Percentiles rank a stretch among this genome's conserved stretches.
Evolutionary conservation across 306 rosid species (phyloP).

Genomic region (Castanea sativa): DNA sequence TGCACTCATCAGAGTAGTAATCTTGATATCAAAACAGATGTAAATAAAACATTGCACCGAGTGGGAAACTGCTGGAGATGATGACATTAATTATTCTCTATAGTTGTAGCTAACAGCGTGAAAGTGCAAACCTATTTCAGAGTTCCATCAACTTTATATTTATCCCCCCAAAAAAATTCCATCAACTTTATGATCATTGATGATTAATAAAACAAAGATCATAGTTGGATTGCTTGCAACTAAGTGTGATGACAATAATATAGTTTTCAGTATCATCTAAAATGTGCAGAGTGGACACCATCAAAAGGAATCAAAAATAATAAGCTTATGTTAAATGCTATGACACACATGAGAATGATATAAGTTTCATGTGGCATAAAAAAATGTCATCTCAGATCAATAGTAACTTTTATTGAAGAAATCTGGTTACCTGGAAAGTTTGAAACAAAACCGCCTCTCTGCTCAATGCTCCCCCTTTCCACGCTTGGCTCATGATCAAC

Average conservation of each 20-base stretch:
- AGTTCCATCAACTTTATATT: background rate
- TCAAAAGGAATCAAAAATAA: background rate
- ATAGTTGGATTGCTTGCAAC: background rate
- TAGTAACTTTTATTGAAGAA: background rate
- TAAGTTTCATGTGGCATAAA: background rate
- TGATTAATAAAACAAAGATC: background rate
- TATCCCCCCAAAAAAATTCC: no score
- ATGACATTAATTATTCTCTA: background rate
- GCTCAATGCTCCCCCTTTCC: conserved; percentile 62
- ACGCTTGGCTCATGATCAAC: conserved; percentile 83
- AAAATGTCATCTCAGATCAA: background rate
- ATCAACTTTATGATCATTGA: background rate
- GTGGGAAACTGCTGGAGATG: background rate
- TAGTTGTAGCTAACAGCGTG: background rate
- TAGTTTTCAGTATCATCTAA: background rate
- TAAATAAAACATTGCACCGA: background rate
- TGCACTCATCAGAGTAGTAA: conserved; percentile 26
- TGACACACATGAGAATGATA: background rate
- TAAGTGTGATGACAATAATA: background rate
- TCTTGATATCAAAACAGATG: conserved; percentile 3
- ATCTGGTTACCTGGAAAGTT: conserved; percentile 75
- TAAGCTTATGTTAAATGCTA: background rate
- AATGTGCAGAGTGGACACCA: background rate
- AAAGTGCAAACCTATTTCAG: background rate
- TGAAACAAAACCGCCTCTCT: conserved; percentile 92